Evolutionary conservation across 148 eudicot species (phyloP).

Genomic region (Pouteria glomerata): DNA sequence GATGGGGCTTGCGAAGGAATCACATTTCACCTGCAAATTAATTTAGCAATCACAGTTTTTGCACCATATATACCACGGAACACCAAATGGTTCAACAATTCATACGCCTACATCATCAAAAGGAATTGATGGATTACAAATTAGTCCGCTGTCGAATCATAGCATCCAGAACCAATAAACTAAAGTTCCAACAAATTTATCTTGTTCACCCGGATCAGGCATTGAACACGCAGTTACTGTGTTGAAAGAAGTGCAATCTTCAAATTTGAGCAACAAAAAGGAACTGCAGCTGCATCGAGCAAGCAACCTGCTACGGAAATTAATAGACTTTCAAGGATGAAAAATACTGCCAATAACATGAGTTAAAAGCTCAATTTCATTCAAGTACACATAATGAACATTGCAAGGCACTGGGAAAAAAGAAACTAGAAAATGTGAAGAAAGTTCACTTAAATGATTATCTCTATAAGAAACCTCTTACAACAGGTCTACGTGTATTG

Average conservation of each 20-base stretch:
- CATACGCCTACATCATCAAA: not conserved
- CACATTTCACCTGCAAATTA: constrained; percentile 2
- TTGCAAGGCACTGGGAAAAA: not conserved
- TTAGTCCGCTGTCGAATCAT: too few species aligned
- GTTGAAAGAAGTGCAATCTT: not conserved
- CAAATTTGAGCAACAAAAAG: too few species aligned
- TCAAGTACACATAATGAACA: too few species aligned
- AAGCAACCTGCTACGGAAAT: not conserved
- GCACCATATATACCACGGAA: not conserved
- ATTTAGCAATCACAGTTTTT: not conserved
- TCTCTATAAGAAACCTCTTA: not conserved
- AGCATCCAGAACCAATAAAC: too few species aligned
- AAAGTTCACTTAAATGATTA: not conserved
- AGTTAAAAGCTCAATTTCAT: too few species aligned
- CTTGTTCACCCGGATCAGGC: not conserved
- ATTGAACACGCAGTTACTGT: not conserved
- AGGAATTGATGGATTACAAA: constrained; percentile 5
- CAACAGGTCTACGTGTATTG: not conserved
- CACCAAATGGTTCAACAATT: constrained; percentile 6
- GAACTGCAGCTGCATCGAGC: not conserved
- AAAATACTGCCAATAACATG: too few species aligned
- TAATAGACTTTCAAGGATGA: too few species aligned
- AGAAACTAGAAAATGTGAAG: not conserved
- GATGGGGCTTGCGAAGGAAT: not conserved
- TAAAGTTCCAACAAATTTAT: not conserved